Conservation (phyloP, 139 green algal species). For the Mesotaenium endlicherianum region DNA sequence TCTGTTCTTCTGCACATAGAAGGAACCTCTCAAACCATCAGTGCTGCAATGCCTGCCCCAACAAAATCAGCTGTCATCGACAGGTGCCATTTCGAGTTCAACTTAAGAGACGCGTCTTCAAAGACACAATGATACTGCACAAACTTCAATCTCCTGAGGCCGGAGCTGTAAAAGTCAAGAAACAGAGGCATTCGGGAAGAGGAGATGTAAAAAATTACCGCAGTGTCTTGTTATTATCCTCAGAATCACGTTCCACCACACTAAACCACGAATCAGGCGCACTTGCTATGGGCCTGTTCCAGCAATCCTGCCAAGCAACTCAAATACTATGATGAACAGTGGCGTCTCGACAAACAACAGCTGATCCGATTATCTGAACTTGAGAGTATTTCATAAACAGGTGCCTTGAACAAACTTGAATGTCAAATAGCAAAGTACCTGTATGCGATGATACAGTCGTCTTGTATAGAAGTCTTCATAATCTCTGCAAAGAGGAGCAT, state of each 20-base stretch:
- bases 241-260: slow-evolving; percentile 70
- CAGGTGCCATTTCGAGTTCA: too few species aligned
- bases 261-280: slow-evolving; percentile 87
- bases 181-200: neutral
- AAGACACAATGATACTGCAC: neutral
- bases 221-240: slow-evolving; percentile 1
- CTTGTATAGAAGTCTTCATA: slow-evolving; percentile 96
- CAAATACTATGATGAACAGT: neutral
- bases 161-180: neutral
- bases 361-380: too few species aligned
- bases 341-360: too few species aligned
- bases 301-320: slow-evolving; percentile 72
- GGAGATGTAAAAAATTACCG: neutral
- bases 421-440: too few species aligned
- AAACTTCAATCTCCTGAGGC: neutral
- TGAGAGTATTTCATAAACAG: too few species aligned
- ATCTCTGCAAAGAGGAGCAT: slow-evolving; percentile 80
- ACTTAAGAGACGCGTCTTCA: too few species aligned
- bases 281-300: slow-evolving; percentile 88
- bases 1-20: slow-evolving; percentile 56
- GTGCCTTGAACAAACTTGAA: too few species aligned
- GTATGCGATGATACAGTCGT: slow-evolving; percentile 84
- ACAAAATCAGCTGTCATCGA: too few species aligned
- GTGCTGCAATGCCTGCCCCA: too few species aligned
- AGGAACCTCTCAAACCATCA: neutral